Conservation (phyloP, 1,139 yeast species). For the Nakaseomyces kungkrabaensis region DNA sequence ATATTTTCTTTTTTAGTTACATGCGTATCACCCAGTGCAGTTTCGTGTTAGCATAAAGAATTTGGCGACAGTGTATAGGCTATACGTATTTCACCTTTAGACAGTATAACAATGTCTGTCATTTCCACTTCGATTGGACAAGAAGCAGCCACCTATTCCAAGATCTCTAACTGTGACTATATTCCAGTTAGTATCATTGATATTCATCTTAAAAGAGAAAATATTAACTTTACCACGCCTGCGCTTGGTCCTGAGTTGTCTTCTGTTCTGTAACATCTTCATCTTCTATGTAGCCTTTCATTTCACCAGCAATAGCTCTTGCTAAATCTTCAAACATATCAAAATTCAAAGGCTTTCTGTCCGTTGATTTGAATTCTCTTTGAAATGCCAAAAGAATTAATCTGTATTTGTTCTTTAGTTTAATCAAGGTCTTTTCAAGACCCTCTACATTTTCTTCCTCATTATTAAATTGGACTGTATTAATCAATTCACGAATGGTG, state of each 20-base stretch:
- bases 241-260: slow-evolving; percentile 19
- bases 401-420: slow-evolving; percentile 46
- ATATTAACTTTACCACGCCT: slow-evolving; percentile 18
- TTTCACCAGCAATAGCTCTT: slow-evolving; percentile 23
- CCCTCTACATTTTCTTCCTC: slow-evolving; percentile 41
- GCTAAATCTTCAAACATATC: slow-evolving; percentile 21
- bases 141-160: too few species aligned
- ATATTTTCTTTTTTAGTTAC: too few species aligned
- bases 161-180: too few species aligned
- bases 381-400: slow-evolving; percentile 31
- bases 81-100: too few species aligned
- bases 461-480: slow-evolving; percentile 28
- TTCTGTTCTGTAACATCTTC: slow-evolving; percentile 13
- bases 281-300: slow-evolving; percentile 24
- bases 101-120: too few species aligned
- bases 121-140: too few species aligned
- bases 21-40: too few species aligned
- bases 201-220: too few species aligned
- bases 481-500: slow-evolving; percentile 16
- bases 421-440: slow-evolving; percentile 37
- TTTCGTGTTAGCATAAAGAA: too few species aligned
- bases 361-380: slow-evolving; percentile 12
- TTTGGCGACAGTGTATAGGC: too few species aligned
- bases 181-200: too few species aligned
- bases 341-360: slow-evolving; percentile 14